These are phyloP conservation scores for Fusarium nematophilum DNA, from an alignment of 2,329 filamentous ascomycete genomes.

Conservation along the genomic window DNA sequence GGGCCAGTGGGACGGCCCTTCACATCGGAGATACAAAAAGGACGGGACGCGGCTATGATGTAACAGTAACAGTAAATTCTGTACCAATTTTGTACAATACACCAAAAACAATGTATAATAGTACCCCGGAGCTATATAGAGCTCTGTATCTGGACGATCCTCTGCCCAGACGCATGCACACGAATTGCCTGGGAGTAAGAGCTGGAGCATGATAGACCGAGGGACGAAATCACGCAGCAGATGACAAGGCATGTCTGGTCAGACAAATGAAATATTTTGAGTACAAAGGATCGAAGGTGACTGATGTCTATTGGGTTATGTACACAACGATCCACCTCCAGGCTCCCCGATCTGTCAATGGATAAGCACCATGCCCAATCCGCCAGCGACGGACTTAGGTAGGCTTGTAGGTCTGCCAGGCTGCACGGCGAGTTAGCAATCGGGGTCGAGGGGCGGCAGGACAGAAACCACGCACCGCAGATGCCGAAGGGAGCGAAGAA, in stretches of 20 bases:
- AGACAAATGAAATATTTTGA: conserved; percentile 42
- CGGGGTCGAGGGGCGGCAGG: conserved; percentile 9
- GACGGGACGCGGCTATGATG: conserved; percentile 47
- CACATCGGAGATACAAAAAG: conserved; percentile 40
- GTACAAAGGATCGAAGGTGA: conserved; percentile 43
- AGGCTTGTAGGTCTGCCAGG: conserved; percentile 60
- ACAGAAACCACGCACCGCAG: conserved; percentile 61
- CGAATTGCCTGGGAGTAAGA: too few species aligned
- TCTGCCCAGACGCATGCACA: background rate
- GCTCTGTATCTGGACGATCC: conserved; percentile 22
- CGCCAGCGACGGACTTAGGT: conserved; percentile 44
- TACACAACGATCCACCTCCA: conserved; percentile 45
- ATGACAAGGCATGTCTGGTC: background rate
- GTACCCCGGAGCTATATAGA: conserved; percentile 36
- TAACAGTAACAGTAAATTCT: conserved; percentile 31
- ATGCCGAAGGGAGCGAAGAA: conserved; percentile 74
- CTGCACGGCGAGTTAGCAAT: conserved; percentile 50
- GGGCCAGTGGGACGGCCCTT: conserved; percentile 40
- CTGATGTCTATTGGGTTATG: conserved; percentile 50
- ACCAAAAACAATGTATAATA: conserved; percentile 28
- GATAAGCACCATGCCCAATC: conserved; percentile 23
- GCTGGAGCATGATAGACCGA: background rate
- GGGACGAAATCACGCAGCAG: conserved; percentile 7
- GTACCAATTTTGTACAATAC: conserved; percentile 42
- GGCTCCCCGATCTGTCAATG: conserved; percentile 35